Percentiles rank a stretch among this genome's conserved stretches.
Evolutionary conservation across 441 rosid genomes (phyloP).

Genomic region (Erodium chrysanthum): DNA sequence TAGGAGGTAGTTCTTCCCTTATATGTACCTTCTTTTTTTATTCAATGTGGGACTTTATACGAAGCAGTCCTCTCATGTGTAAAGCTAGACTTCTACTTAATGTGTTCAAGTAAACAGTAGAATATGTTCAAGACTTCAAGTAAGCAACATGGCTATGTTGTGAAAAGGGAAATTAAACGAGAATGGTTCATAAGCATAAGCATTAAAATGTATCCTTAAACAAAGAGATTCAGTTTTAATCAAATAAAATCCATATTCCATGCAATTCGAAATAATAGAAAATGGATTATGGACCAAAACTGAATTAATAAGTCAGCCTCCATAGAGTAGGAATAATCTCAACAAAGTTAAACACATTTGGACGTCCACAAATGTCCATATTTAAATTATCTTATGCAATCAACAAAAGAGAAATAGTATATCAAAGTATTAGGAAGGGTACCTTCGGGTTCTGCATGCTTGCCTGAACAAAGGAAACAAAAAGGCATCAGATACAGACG

Average conservation of each 20-base stretch:
- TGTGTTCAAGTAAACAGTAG: slow-evolving; percentile 1
- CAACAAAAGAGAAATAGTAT: slow-evolving; percentile 3
- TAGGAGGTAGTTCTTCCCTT: too few species aligned
- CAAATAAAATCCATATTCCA: not conserved
- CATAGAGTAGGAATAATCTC: not conserved
- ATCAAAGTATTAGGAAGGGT: slow-evolving; percentile 19
- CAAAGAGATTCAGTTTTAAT: not conserved
- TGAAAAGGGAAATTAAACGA: not conserved
- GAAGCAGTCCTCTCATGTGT: too few species aligned
- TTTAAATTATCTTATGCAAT: not conserved
- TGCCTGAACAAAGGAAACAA: slow-evolving; percentile 55
- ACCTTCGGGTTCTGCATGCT: slow-evolving; percentile 86
- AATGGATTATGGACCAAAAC: not conserved
- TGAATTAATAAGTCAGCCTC: not conserved
- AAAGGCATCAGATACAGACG: slow-evolving; percentile 17
- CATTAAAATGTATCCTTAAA: not conserved
- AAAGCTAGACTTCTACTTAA: too few species aligned
- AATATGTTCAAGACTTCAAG: slow-evolving; percentile 13
- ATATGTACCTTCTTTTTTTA: too few species aligned
- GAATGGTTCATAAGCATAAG: not conserved
- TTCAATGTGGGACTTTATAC: too few species aligned
- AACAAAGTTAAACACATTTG: not conserved
- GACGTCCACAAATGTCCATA: not conserved
- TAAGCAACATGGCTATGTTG: not conserved
- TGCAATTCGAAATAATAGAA: not conserved